phyloP scores from a whole-genome alignment of 75 land plant genomes.

The Azolla pinnata region DNA sequence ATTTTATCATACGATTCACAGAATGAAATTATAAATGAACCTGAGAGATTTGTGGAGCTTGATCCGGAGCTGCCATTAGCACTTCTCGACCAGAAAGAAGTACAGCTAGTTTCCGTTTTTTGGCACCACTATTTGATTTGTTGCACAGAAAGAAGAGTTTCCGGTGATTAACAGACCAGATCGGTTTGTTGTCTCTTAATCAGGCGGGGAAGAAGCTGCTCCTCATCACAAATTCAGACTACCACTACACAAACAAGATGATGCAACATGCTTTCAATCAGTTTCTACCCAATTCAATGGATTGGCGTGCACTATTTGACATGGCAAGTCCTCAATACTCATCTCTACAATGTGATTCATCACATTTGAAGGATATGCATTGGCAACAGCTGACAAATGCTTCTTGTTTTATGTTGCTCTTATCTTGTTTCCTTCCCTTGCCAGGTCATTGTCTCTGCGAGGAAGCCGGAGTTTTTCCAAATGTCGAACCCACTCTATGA shows the following conservation, averaged over 20 bases:
- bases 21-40: constrained; percentile 89
- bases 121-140: not conserved
- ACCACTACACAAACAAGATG: constrained; percentile 95
- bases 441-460: constrained; percentile 96
- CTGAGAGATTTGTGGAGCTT: constrained; percentile 88
- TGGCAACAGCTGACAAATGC: too few relatives aligned
- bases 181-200: not conserved
- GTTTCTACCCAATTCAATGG: constrained; percentile 87
- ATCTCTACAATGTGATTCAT: too few relatives aligned
- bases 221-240: constrained; percentile 94
- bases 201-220: constrained; percentile 90
- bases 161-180: not conserved
- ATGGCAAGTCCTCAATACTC: constrained; percentile 80
- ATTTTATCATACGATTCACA: constrained; percentile 13
- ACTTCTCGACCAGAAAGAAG: constrained; percentile 96
- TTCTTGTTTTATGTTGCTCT: too few relatives aligned
- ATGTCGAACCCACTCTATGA: constrained; percentile 88
- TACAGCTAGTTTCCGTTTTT: constrained; percentile 9
- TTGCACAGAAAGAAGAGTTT: too few relatives aligned
- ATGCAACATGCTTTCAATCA: constrained; percentile 95
- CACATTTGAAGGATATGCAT: too few relatives aligned
- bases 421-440: too few relatives aligned
- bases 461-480: constrained; percentile 94
- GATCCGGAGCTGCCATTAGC: constrained; percentile 93
- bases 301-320: constrained; percentile 93